Base-by-base conservation (phyloP, 306 rosid genomes). In the Pyrus pyrifolia region DNA sequence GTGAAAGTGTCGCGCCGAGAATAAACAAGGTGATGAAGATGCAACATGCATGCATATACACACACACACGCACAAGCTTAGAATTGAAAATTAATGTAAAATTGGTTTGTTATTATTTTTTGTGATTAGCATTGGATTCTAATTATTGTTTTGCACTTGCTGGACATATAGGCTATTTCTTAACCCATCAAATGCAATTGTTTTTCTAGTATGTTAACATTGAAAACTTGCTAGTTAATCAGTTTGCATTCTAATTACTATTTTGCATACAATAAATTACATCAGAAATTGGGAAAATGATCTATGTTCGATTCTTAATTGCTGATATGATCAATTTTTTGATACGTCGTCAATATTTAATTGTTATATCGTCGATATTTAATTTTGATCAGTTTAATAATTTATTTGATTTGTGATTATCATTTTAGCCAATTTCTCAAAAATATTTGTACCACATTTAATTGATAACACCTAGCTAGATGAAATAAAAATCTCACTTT, bases 1-100 rank as follows among this genome's bases (percentile, higher is more conserved):
- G 86, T 77, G 85, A 82, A 81, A 80, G 76, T 81, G 12, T 76
- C 51, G 65, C 72, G n/a, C 74, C 90, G 18, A 63, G 44, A 60
- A 64, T 22, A 22, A 76, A 71, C 22, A 86, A 86, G 91, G 94
- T 89, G 63, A 25, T 14, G 23, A 61, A 25, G 19, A 61, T 25
- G 9, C 30, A 27, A 3, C 29, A 11, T 25, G 10, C 29, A 61
- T 12, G 38, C 38, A 33, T 33, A 9, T 27, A 61, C 2, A 60
- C 29, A 5, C 7, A 23, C 27, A 38, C 44, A 40, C 44, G 2
- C 38, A 53, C 60, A 21, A 55, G 5, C 5, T 55, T 12, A 4
- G 55, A 11, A 55, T 55, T 21, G 12, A 57, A 57, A 57, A n/a
- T 8, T 57, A 57, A 10, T 22, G 27, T 57, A 57, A 25, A 57